These are phyloP conservation scores for Pseudopediastrum boryanum DNA, from an alignment of 139 green algal species.

Conservation along the genomic window DNA sequence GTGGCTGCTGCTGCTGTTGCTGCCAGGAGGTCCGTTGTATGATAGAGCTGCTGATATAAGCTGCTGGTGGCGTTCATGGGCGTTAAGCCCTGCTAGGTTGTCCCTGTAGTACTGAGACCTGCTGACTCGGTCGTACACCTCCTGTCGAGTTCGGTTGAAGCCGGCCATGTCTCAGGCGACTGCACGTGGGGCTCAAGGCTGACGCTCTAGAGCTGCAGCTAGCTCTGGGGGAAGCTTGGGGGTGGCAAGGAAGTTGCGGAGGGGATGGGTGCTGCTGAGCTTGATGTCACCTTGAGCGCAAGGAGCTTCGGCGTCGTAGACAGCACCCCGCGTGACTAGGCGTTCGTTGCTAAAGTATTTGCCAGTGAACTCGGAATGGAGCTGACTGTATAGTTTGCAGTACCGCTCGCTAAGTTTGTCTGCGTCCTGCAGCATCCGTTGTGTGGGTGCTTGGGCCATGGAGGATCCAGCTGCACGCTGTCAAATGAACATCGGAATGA, in stretches of 20 bases:
- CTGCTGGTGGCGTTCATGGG: constrained; percentile 63
- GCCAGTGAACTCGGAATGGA: no score
- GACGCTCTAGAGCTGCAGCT: constrained; percentile 18
- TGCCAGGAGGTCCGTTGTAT: not conserved
- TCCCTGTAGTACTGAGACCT: constrained; percentile 41
- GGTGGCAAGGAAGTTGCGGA: constrained; percentile 25
- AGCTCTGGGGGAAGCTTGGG: constrained; percentile 34
- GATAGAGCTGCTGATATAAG: not conserved
- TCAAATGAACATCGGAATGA: no score
- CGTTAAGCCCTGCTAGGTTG: constrained; percentile 57
- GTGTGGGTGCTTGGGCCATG: no score
- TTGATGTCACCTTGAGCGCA: not conserved
- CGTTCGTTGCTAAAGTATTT: no score
- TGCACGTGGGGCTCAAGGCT: not conserved
- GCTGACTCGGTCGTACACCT: constrained; percentile 1
- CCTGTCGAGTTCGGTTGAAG: not conserved
- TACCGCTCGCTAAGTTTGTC: no score
- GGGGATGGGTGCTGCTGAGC: not conserved
- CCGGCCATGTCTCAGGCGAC: not conserved
- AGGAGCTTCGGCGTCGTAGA: no score
- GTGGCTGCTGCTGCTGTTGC: not conserved
- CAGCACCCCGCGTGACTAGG: no score
- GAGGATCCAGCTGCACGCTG: no score
- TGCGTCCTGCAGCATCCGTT: no score
- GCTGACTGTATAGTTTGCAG: no score